phyloP scores from a whole-genome alignment of 139 green algal species.

The Chlorella sp. region DNA sequence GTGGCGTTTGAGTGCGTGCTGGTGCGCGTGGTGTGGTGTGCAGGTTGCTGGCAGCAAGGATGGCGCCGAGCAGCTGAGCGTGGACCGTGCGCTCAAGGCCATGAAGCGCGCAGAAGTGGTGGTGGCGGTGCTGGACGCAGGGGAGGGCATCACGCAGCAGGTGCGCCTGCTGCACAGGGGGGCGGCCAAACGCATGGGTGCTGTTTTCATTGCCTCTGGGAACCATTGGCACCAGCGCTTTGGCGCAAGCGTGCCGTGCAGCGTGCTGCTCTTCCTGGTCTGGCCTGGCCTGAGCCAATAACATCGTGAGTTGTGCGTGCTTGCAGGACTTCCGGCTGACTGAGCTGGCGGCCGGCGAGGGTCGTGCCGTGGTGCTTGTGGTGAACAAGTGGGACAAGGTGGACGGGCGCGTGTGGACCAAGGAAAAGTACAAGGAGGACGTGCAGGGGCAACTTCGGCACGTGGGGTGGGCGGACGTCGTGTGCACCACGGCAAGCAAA shows the following conservation, averaged over 20 bases:
- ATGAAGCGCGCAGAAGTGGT: constrained; percentile 83
- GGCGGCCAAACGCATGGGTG: background rate
- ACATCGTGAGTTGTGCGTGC: background rate
- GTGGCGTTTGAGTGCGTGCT: background rate
- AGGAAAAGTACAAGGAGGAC: constrained; percentile 49
- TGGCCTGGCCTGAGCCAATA: background rate
- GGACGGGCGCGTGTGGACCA: constrained; percentile 22
- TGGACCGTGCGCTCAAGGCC: constrained; percentile 79
- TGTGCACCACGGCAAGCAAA: constrained; percentile 80
- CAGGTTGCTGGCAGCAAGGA: constrained; percentile 42
- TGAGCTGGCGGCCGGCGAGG: constrained; percentile 60
- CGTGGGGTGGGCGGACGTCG: constrained; percentile 77
- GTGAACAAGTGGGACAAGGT: constrained; percentile 98
- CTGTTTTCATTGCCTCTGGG: background rate
- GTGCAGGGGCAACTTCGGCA: constrained; percentile 71
- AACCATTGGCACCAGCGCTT: background rate
- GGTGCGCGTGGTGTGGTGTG: background rate
- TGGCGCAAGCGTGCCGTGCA: background rate
- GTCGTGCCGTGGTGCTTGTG: constrained; percentile 83
- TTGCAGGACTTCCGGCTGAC: constrained; percentile 59
- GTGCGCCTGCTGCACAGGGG: constrained; percentile 14
- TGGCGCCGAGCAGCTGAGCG: constrained; percentile 69
- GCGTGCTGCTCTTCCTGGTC: background rate
- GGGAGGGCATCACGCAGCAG: constrained; percentile 77
- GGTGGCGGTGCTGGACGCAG: constrained; percentile 86